Conservation (phyloP, 2,329 filamentous ascomycete species). For the Aspergillus fumigatiaffinis region DNA sequence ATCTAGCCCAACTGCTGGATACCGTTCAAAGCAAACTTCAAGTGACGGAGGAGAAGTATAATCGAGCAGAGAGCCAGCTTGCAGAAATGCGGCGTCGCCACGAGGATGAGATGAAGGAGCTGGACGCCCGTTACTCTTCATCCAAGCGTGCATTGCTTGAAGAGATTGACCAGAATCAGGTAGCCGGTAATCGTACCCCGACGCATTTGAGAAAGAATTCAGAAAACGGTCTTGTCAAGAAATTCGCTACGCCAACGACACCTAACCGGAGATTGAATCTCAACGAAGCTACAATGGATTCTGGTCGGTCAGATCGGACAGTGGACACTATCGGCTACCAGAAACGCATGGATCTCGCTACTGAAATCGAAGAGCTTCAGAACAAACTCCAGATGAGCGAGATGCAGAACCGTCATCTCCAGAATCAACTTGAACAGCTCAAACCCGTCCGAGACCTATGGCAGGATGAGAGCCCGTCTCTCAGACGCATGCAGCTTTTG, state of each 20-base stretch:
- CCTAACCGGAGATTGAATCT: slow-evolving; percentile 69
- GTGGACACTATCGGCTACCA: slow-evolving; percentile 80
- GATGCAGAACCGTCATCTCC: slow-evolving; percentile 91
- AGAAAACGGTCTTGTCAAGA: slow-evolving; percentile 51
- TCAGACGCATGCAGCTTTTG: slow-evolving; percentile 80
- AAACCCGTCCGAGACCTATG: slow-evolving; percentile 59
- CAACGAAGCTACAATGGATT: slow-evolving; percentile 65
- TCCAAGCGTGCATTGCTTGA: slow-evolving; percentile 73
- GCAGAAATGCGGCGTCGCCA: slow-evolving; percentile 71
- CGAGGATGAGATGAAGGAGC: slow-evolving; percentile 65
- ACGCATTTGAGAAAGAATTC: slow-evolving; percentile 62
- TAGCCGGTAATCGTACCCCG: slow-evolving; percentile 67
- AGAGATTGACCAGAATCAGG: slow-evolving; percentile 82
- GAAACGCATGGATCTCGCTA: slow-evolving; percentile 83
- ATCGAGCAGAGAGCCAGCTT: slow-evolving; percentile 78
- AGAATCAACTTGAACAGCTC: slow-evolving; percentile 74
- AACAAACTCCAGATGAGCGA: slow-evolving; percentile 90
- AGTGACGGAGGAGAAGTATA: slow-evolving; percentile 74
- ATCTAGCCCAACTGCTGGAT: slow-evolving; percentile 81
- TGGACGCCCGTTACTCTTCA: slow-evolving; percentile 58
- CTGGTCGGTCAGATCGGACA: slow-evolving; percentile 77
- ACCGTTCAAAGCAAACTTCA: slow-evolving; percentile 83
- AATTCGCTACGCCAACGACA: slow-evolving; percentile 71
- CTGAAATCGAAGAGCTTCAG: slow-evolving; percentile 86
- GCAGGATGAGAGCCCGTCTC: slow-evolving; percentile 72